Evolutionary conservation across 345 rosid genomes (phyloP).

Genomic region (Diplotaxis tenuifolia): DNA sequence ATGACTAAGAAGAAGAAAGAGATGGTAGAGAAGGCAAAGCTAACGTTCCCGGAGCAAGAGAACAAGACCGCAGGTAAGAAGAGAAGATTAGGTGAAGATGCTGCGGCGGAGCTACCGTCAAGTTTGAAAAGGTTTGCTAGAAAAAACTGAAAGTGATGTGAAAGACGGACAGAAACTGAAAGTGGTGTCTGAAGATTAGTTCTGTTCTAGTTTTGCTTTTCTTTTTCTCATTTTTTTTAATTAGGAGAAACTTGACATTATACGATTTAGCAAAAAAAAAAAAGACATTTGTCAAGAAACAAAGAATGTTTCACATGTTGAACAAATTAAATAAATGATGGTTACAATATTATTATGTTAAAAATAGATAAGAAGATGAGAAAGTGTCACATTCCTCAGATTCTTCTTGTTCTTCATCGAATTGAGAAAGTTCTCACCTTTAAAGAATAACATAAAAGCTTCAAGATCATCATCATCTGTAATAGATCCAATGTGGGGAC

Average conservation of each 20-base stretch:
- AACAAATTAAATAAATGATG: background rate
- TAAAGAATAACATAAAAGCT: too few species aligned
- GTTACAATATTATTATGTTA: background rate
- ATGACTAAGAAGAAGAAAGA: conserved; percentile 62
- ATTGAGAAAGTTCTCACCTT: background rate
- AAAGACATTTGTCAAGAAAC: background rate
- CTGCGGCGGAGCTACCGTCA: conserved; percentile 48
- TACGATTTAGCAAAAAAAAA: background rate
- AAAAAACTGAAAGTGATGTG: conserved; percentile 12
- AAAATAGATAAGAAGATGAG: background rate
- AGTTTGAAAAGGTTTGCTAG: conserved; percentile 29
- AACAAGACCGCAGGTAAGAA: conserved; percentile 49
- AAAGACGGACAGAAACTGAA: background rate
- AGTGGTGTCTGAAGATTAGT: background rate
- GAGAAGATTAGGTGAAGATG: conserved; percentile 49
- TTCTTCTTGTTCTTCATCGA: background rate
- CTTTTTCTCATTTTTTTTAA: background rate
- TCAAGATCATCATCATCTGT: background rate
- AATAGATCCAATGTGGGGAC: background rate
- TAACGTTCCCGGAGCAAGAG: conserved; percentile 66
- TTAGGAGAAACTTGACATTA: background rate
- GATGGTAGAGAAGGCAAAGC: conserved; percentile 48
- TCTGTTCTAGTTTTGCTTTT: background rate
- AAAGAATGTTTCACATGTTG: background rate
- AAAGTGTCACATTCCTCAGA: background rate